These are phyloP conservation scores for Dovyalis caffra DNA, from an alignment of 345 rosid species.

Conservation along the genomic window DNA sequence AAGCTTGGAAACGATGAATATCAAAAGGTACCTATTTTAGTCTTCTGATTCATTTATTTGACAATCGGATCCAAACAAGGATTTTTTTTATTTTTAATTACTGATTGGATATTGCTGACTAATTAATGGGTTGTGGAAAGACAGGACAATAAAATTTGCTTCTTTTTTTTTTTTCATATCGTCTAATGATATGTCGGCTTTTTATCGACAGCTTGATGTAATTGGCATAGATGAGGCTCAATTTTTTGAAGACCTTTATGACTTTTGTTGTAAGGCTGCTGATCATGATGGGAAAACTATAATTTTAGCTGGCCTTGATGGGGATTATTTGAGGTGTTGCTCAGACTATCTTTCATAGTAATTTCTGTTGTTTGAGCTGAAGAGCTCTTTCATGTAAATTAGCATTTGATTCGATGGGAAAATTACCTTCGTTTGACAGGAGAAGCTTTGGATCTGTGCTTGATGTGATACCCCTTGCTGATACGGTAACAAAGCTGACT, in stretches of 20 bases:
- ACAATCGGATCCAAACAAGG: background rate
- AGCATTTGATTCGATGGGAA: background rate
- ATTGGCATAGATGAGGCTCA: conserved; percentile 96
- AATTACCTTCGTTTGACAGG: conserved; percentile 34
- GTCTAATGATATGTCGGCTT: background rate
- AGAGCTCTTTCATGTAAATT: background rate
- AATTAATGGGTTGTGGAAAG: background rate
- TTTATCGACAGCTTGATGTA: conserved; percentile 63
- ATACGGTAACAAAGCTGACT: conserved; percentile 67
- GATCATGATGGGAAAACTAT: conserved; percentile 76
- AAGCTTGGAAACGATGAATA: conserved; percentile 63
- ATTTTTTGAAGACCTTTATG: conserved; percentile 88
- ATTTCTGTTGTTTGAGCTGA: background rate
- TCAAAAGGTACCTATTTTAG: conserved; percentile 36
- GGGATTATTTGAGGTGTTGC: conserved; percentile 77
- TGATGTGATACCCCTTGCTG: conserved; percentile 78
- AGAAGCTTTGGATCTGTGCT: conserved; percentile 86
- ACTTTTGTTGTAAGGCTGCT: conserved; percentile 83
- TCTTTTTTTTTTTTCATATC: too few relatives aligned
- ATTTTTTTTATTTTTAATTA: background rate
- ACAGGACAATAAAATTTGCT: background rate
- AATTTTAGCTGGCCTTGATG: conserved; percentile 81
- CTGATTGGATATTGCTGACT: background rate
- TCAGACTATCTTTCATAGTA: background rate
- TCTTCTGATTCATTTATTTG: too few relatives aligned